Evolutionary conservation across 768 basidiomycete species (phyloP), one percentile per base, ranked within the genome.

Genomic region (Lyophyllum decastes): DNA sequence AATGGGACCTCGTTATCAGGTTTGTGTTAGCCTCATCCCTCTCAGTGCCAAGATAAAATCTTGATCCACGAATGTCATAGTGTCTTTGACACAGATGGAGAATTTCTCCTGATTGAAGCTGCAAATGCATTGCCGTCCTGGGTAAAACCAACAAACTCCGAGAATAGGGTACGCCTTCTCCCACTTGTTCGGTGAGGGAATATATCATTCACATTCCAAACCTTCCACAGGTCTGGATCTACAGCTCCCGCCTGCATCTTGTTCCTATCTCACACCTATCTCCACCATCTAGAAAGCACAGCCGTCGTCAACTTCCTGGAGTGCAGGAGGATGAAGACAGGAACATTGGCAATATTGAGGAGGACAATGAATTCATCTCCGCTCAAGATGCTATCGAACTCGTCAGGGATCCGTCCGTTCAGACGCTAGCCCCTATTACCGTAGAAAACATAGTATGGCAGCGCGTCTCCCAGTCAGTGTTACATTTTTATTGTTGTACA

Each of bases 31-130:
- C 9, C 56, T 43, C 53, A 40, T 34, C 34, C 47, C 52, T 17
- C 41, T 25, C 22, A 16, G 17, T 24, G 35, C 43, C n/a, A 6
- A 55, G 16, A 16, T 11, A 55, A 7, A 47, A 30, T 30, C 30
- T 10, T 30, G 30, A 27, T 61, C 19, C 51, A 10, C 46, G 17
- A 52, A 26, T 57, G 12, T 52, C 33, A 19, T 19, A 90, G 89
- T 62, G 82, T 89, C 12, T 87, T 83, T 58, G 97, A 99, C 75
- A 89, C 90, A 4, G 96, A 98, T 71, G 97, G 97, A 25, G 93
- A 98, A 65, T 98, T 98, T 68, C 74, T 98, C 45, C 80, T 99
- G 55, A 98, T 98, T 59, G 97, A 99, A 74, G 96, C 94, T 3
- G 97, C 97, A 21, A 90, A 97, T 51, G 82, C 78, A 26, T 76